These are phyloP conservation scores for Glomus cerebriforme DNA, from an alignment of 192 early-diverging fungal species.

Conservation along the genomic window DNA sequence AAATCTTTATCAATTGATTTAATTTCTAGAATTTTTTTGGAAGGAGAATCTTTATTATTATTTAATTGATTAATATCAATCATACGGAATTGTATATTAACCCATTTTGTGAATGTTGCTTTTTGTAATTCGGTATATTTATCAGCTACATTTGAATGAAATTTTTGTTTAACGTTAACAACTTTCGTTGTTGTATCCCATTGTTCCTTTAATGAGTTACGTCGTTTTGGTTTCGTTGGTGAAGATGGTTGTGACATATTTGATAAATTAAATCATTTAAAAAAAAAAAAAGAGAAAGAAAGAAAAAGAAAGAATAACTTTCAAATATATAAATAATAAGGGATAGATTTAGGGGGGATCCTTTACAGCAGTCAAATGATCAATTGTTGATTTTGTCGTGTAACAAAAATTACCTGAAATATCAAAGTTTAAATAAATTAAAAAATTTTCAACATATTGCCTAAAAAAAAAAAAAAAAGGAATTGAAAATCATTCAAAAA, in stretches of 20 bases:
- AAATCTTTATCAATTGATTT: slow-evolving; percentile 29
- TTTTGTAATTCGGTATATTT: slow-evolving; percentile 23
- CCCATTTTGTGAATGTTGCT: slow-evolving; percentile 28
- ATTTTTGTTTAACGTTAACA: slow-evolving; percentile 25
- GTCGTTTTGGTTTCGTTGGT: slow-evolving; percentile 21
- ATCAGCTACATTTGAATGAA: not conserved
- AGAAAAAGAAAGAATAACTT: not conserved
- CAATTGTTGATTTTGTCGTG: too few relatives aligned
- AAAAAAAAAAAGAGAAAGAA: not conserved
- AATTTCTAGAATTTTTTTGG: slow-evolving; percentile 22
- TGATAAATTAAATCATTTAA: not conserved
- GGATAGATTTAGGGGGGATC: too few relatives aligned
- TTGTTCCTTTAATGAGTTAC: slow-evolving; percentile 15
- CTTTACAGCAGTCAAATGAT: too few relatives aligned
- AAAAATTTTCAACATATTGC: too few relatives aligned
- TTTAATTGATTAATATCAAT: slow-evolving; percentile 2
- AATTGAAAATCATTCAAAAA: too few relatives aligned
- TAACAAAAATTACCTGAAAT: too few relatives aligned
- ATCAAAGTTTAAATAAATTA: too few relatives aligned
- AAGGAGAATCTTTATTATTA: not conserved
- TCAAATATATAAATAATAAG: too few relatives aligned
- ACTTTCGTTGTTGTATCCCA: slow-evolving; percentile 31
- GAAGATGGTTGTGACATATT: not conserved
- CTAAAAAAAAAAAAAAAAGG: too few relatives aligned
- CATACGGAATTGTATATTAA: slow-evolving; percentile 26